Percentiles rank a stretch among this genome's conserved stretches.
These are phyloP conservation scores for Gnomoniopsis smithogilvyi DNA, from an alignment of 2,329 filamentous ascomycete species.

Conservation along the genomic window DNA sequence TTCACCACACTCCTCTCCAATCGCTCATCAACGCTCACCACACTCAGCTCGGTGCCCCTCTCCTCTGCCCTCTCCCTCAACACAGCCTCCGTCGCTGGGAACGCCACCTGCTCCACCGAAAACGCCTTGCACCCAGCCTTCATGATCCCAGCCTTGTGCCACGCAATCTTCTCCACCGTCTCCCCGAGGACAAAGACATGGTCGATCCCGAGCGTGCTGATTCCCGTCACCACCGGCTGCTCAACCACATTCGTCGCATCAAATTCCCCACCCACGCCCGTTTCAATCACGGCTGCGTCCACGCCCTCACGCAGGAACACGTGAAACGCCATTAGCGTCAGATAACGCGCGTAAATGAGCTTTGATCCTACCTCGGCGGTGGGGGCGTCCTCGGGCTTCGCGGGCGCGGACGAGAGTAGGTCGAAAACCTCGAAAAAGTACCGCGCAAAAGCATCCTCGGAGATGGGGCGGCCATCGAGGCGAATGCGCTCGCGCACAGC, in stretches of 20 bases:
- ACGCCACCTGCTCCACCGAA: slow-evolving; percentile 45
- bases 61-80: slow-evolving; percentile 54
- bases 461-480: slow-evolving; percentile 56
- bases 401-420: slow-evolving; percentile 34
- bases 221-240: slow-evolving; percentile 54
- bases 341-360: slow-evolving; percentile 54
- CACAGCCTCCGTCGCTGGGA: slow-evolving; percentile 45
- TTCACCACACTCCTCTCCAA: slow-evolving; percentile 29
- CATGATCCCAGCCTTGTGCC: slow-evolving; percentile 73
- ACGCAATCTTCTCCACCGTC: slow-evolving; percentile 64
- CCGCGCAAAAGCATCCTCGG: slow-evolving; percentile 55
- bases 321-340: slow-evolving; percentile 66
- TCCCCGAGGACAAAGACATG: slow-evolving; percentile 62
- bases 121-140: slow-evolving; percentile 58
- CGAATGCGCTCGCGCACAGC: slow-evolving; percentile 66
- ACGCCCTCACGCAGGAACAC: slow-evolving; percentile 62
- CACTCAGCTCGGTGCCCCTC: slow-evolving; percentile 44
- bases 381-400: slow-evolving; percentile 25
- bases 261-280: slow-evolving; percentile 64
- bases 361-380: slow-evolving; percentile 32
- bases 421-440: slow-evolving; percentile 71
- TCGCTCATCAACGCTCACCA: slow-evolving; percentile 44
- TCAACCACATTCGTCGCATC: slow-evolving; percentile 69
- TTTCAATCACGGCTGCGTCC: slow-evolving; percentile 63
- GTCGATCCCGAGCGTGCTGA: slow-evolving; percentile 67